Evolutionary conservation across 2,329 filamentous ascomycete species (phyloP).

Genomic region (Penicillium sp.): DNA sequence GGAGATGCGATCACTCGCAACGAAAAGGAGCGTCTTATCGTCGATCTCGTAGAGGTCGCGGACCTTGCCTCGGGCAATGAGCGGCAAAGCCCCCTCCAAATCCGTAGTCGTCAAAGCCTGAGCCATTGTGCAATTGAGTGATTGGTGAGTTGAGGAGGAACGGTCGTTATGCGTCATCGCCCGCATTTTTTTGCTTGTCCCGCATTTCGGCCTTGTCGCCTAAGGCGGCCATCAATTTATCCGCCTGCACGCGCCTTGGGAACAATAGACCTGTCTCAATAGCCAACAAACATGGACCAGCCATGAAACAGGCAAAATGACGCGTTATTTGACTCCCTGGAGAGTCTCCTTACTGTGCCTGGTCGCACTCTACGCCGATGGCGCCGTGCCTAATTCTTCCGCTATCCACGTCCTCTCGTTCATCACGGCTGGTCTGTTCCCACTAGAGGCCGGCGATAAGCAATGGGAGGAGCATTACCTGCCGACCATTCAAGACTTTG

Average conservation of each 20-base stretch:
- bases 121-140: constrained; percentile 30
- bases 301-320: constrained; percentile 51
- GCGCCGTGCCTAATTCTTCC: constrained; percentile 64
- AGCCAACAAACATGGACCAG: constrained; percentile 15
- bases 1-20: constrained; percentile 85
- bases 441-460: constrained; percentile 35
- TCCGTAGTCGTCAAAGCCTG: constrained; percentile 42
- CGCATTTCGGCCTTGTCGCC: constrained; percentile 16
- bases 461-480: constrained; percentile 32
- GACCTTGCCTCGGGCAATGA: constrained; percentile 67
- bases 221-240: constrained; percentile 20
- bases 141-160: constrained; percentile 8
- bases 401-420: constrained; percentile 74
- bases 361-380: constrained; percentile 74
- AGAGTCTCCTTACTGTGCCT: constrained; percentile 80
- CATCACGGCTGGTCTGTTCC: constrained; percentile 65
- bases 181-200: constrained; percentile 18
- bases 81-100: constrained; percentile 44
- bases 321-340: constrained; percentile 80
- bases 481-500: constrained; percentile 46
- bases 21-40: constrained; percentile 69
- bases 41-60: constrained; percentile 75
- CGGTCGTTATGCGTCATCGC: constrained; percentile 21
- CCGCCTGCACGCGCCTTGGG: constrained; percentile 12
- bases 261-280: constrained; percentile 1